Percentiles rank a stretch among this genome's conserved stretches.
Conservation (phyloP, 768 basidiomycete species). For the Grammothele lineata region DNA sequence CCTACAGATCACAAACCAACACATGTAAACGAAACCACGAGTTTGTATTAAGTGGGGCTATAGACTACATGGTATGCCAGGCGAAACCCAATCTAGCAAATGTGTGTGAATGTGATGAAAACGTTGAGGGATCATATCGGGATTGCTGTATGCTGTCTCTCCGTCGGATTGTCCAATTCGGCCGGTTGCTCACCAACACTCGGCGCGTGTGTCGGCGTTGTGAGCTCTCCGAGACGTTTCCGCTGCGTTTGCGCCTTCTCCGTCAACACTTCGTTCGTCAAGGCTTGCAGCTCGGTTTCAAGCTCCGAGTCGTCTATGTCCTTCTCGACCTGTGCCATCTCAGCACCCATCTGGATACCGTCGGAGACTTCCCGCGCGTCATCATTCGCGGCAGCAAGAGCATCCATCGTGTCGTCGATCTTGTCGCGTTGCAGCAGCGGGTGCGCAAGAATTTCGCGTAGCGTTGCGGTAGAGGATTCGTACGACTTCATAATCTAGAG, state of each 20-base stretch:
- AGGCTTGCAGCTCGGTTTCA: constrained; percentile 58
- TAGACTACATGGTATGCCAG: neutral
- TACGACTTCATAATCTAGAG: constrained; percentile 81
- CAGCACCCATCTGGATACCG: constrained; percentile 63
- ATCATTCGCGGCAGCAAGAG: constrained; percentile 75
- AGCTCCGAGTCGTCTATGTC: constrained; percentile 52
- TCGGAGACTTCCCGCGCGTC: constrained; percentile 83
- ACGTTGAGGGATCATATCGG: too few species aligned
- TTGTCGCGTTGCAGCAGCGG: constrained; percentile 74
- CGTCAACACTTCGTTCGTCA: constrained; percentile 44
- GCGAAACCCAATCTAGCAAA: too few species aligned
- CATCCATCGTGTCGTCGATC: constrained; percentile 86
- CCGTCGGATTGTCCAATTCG: neutral
- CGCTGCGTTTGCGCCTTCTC: constrained; percentile 22
- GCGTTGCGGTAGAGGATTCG: constrained; percentile 74
- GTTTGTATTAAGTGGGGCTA: neutral
- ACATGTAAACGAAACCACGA: too few species aligned
- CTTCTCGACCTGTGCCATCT: constrained; percentile 46
- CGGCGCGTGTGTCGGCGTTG: too few species aligned
- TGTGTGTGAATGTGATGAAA: too few species aligned
- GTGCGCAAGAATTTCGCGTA: constrained; percentile 71
- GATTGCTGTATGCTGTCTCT: neutral
- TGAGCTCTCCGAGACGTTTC: constrained; percentile 11
- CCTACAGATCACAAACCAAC: too few species aligned
- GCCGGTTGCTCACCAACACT: too few species aligned